Conservation (phyloP, 2,329 filamentous ascomycete genomes). For the Monilinia aucupariae region DNA sequence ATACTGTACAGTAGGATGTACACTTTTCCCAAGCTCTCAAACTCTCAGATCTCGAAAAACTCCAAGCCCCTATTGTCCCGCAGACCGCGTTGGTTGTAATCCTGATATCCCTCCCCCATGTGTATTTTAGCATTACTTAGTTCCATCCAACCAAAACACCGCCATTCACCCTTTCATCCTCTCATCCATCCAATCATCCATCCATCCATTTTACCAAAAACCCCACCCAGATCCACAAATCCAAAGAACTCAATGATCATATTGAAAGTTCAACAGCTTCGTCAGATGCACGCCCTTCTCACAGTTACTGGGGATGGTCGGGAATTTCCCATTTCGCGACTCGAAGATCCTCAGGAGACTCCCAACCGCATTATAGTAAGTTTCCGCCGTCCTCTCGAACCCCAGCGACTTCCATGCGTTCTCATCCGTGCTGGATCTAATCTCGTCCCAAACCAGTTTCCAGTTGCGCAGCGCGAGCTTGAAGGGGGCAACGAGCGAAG, state of each 20-base stretch:
- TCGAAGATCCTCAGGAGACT: constrained; percentile 28
- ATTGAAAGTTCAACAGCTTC: constrained; percentile 27
- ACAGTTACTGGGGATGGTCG: constrained; percentile 30
- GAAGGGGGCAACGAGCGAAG: constrained; percentile 26
- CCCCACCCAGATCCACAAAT: background rate
- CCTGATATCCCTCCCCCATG: background rate
- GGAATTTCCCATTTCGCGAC: constrained; percentile 25
- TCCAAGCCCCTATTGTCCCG: background rate
- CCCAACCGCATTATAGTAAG: constrained; percentile 29
- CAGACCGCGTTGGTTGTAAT: background rate
- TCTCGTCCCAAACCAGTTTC: constrained; percentile 32
- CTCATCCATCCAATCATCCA: no score
- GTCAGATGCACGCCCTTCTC: constrained; percentile 33
- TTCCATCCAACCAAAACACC: background rate
- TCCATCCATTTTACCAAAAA: background rate
- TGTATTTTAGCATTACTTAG: background rate
- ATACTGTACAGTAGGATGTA: background rate
- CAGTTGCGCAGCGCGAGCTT: constrained; percentile 31
- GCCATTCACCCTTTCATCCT: background rate
- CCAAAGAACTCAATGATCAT: background rate
- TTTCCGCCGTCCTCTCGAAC: constrained; percentile 33
- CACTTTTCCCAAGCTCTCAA: background rate
- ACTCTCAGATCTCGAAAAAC: background rate
- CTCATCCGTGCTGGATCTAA: constrained; percentile 20
- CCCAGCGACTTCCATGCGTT: constrained; percentile 32